phyloP scores from a whole-genome alignment of 441 rosid genomes.

The Bocquillonia castaneifolia region DNA sequence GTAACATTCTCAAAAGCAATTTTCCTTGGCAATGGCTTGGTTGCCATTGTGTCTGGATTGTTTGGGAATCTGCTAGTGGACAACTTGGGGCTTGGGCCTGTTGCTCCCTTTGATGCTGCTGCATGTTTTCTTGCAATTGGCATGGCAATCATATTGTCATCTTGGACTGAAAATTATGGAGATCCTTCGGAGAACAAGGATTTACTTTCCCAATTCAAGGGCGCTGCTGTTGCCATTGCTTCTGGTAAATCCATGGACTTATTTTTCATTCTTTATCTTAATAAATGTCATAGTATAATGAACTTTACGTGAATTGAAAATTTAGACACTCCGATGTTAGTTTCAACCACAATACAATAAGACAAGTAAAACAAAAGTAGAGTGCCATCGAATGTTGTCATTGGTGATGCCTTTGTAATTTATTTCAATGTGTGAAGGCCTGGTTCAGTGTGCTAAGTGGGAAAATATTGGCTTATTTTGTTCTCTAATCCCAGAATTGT shows the following conservation, averaged over 20 bases:
- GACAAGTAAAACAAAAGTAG: neutral
- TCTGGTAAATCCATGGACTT: conserved; percentile 49
- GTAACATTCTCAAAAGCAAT: conserved; percentile 93
- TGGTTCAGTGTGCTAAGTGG: neutral
- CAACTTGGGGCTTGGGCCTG: conserved; percentile 74
- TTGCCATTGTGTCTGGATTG: conserved; percentile 90
- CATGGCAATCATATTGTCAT: conserved; percentile 77
- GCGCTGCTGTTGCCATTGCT: conserved; percentile 89
- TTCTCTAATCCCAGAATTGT: neutral
- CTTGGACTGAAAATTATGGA: conserved; percentile 91
- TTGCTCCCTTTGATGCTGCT: conserved; percentile 98
- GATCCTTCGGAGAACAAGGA: conserved; percentile 88
- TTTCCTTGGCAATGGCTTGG: conserved; percentile 94
- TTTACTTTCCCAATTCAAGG: conserved; percentile 82
- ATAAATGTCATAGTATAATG: neutral
- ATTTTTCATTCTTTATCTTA: neutral
- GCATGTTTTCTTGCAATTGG: conserved; percentile 93
- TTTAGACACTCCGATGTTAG: neutral
- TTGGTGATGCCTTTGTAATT: neutral
- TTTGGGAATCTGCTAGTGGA: conserved; percentile 88
- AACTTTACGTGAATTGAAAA: neutral
- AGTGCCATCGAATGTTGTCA: neutral
- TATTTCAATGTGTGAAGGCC: neutral
- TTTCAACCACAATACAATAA: neutral
- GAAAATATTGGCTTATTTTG: neutral